These are phyloP conservation scores for Maudiozyma bulderi DNA, from an alignment of 805 yeast species.

Conservation along the genomic window DNA sequence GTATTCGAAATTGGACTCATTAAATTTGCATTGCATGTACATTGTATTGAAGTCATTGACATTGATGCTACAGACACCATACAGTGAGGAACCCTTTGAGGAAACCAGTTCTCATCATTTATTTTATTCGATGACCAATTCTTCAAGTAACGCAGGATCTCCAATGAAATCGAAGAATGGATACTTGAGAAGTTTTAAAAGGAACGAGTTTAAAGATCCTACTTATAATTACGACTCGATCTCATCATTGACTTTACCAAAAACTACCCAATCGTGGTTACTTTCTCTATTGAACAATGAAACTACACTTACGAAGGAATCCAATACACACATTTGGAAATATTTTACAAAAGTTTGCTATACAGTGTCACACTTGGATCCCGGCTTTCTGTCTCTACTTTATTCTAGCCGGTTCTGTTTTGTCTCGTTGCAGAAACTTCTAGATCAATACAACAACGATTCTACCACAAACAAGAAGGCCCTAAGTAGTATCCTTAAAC, in stretches of 20 bases:
- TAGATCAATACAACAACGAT: constrained; percentile 3
- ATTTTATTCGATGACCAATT: neutral
- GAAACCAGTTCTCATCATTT: neutral
- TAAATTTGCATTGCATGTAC: constrained; percentile 10
- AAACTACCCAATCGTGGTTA: constrained; percentile 12
- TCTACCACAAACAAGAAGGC: neutral
- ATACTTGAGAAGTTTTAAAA: neutral
- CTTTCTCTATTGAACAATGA: constrained; percentile 10
- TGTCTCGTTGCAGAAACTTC: constrained; percentile 5
- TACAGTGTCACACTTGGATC: constrained; percentile 16
- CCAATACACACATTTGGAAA: constrained; percentile 21
- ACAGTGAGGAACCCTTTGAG: constrained; percentile 3
- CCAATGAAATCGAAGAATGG: neutral
- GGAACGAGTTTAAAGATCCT: neutral
- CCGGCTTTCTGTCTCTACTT: constrained; percentile 8
- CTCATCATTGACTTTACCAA: constrained; percentile 7
- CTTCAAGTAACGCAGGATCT: neutral
- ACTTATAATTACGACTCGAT: neutral
- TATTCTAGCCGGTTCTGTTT: constrained; percentile 9
- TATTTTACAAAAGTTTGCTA: constrained; percentile 24
- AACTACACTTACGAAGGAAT: constrained; percentile 3
- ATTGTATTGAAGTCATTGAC: constrained; percentile 20
- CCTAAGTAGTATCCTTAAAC: neutral
- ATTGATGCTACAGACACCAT: constrained; percentile 11
- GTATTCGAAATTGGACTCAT: constrained; percentile 1